A percentile compares a stretch with the other conserved stretches of the same genome.
Evolutionary conservation across 495 filamentous ascomycete species (phyloP).

Genomic region (Penicillium roqueforti): DNA sequence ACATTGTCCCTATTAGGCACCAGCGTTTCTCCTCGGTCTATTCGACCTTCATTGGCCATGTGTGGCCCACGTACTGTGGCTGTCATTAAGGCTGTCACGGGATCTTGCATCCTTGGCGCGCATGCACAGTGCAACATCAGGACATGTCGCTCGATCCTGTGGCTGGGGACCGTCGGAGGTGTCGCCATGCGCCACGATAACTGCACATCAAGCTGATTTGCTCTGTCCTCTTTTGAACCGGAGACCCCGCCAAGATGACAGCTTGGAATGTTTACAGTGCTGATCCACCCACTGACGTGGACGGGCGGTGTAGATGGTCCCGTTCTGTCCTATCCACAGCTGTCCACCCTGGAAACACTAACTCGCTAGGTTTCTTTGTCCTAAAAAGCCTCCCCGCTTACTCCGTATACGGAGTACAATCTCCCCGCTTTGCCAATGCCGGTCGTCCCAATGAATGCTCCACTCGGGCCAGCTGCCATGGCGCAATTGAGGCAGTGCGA

Average conservation of each 20-base stretch:
- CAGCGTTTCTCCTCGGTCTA: slow-evolving; percentile 11
- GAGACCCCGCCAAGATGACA: not conserved
- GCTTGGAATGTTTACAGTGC: not conserved
- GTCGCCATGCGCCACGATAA: slow-evolving; percentile 20
- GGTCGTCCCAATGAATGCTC: not conserved
- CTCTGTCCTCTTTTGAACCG: not conserved
- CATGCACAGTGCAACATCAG: slow-evolving; percentile 17
- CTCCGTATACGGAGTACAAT: not conserved
- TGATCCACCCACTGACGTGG: not conserved
- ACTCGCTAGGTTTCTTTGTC: slow-evolving; percentile 1
- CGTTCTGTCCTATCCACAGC: not conserved
- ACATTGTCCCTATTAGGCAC: slow-evolving; percentile 15
- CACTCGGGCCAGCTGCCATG: slow-evolving; percentile 9
- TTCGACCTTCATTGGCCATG: not conserved
- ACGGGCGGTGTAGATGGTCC: not conserved
- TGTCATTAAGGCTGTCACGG: slow-evolving; percentile 4
- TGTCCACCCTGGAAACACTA: not conserved
- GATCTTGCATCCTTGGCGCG: slow-evolving; percentile 17
- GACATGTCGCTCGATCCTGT: slow-evolving; percentile 8
- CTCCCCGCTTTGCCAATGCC: slow-evolving; percentile 11
- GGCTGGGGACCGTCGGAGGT: slow-evolving; percentile 14
- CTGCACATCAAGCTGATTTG: not conserved
- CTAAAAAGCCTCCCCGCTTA: not conserved
- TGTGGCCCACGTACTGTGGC: not conserved
- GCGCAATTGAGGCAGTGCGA: slow-evolving; percentile 5